Percentiles rank a stretch among this genome's conserved stretches.
Evolutionary conservation across 148 eudicot genomes (phyloP).

Genomic region (Camellia lanceoleosa): DNA sequence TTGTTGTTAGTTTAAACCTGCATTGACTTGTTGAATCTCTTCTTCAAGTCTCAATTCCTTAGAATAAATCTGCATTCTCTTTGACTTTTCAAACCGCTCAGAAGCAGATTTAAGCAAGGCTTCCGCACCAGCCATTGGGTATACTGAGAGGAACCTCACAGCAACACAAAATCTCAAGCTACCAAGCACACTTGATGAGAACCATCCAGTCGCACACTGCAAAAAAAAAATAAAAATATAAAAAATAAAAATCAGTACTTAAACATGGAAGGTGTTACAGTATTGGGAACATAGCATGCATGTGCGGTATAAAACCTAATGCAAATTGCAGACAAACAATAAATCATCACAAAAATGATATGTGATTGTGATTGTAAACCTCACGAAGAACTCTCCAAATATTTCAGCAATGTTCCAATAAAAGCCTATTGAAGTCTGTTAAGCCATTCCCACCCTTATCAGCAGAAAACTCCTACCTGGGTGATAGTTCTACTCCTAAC

Average conservation of each 20-base stretch:
- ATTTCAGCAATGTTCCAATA: neutral
- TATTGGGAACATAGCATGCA: neutral
- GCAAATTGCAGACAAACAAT: conserved; percentile 8
- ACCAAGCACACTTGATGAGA: conserved; percentile 43
- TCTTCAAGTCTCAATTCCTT: conserved; percentile 44
- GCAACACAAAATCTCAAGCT: conserved; percentile 58
- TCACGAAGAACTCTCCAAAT: neutral
- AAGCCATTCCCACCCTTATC: neutral
- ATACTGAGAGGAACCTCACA: conserved; percentile 63
- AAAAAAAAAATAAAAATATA: neutral
- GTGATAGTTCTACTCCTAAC: no score
- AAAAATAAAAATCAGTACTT: neutral
- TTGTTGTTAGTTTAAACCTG: conserved; percentile 32
- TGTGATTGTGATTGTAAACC: neutral
- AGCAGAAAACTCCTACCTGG: no score
- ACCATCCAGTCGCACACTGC: conserved; percentile 86
- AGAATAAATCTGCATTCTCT: conserved; percentile 36
- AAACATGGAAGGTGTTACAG: neutral
- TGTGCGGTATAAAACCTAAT: neutral
- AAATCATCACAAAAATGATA: neutral
- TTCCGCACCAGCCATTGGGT: conserved; percentile 66
- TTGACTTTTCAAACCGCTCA: conserved; percentile 62
- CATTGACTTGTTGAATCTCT: conserved; percentile 36
- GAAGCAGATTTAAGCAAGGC: conserved; percentile 43
- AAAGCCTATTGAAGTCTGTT: neutral